Evolutionary conservation across 805 yeast species (phyloP), one percentile per base, ranked within the genome.

Genomic region (Teunomyces cretensis): DNA sequence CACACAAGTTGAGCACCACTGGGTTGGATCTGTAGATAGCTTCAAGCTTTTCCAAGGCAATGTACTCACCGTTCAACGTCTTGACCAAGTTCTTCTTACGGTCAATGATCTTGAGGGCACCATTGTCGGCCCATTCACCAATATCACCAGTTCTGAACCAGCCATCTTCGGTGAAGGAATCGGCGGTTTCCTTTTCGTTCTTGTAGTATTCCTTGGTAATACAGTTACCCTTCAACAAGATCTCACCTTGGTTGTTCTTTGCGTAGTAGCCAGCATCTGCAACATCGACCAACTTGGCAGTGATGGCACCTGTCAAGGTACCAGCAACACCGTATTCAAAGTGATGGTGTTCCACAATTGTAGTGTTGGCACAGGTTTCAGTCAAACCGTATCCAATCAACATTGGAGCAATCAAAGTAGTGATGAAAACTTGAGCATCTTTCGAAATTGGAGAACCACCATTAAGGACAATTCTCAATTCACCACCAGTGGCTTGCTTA

Each of bases 101-200:
- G 72, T 94, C 99, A 64, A 94, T 87, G 49, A 94, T 75, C 62
- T 78, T 81, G 61, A 94, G 75, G 46, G 81, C 84, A 53, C 98
- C 98, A 52, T 75, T 77, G 22, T 81, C 49, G 35, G 91, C 78
- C 96, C 97, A 89, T 74, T 88, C 90, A 62, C 92, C 97, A 67
- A 94, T 89, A 67, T 94, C 99, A 67, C 99, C 99, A 28, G 98
- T 94, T 63, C 75, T 78, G 75, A 94, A 94, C 97, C 97, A 94
- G 17, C 91, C 95, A 56, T 87, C 91, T 49, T 85, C 86, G 39
- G 77, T 74, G 58, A 86, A 82, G 1, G 95, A 88, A 14, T 67
- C 80, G 39, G 73, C 66, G 14, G 97, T 92, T 70, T 91, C 98
- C 61, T 81, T 75, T 47, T 80, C 83, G 66, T 92, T 91, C 66